phyloP scores from a whole-genome alignment of 345 rosid species.

The Raphanus raphanistrum region DNA sequence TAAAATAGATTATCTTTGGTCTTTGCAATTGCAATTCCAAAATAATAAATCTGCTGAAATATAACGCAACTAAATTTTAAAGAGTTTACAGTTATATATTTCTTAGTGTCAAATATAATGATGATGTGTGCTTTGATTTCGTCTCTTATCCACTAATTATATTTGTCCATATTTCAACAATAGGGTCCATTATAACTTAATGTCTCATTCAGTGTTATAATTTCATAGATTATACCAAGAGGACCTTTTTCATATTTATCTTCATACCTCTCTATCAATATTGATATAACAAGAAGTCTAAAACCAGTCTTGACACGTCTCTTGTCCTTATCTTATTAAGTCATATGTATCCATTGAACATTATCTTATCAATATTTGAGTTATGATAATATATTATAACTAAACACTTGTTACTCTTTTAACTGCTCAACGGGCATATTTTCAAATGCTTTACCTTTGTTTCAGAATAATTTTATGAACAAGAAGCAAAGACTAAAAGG shows the following conservation, averaged over 20 bases:
- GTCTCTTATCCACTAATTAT: conserved; percentile 21
- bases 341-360: conserved; percentile 3
- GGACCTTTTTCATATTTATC: conserved; percentile 26
- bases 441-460: background rate
- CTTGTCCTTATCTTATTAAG: conserved; percentile 13
- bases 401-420: background rate
- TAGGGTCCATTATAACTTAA: conserved; percentile 35
- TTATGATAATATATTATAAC: background rate
- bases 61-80: background rate
- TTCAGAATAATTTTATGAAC: conserved; percentile 10
- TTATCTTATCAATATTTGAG: background rate
- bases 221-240: background rate
- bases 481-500: conserved; percentile 12
- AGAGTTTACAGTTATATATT: background rate
- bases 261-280: conserved; percentile 25
- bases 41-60: background rate
- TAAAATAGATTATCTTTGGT: background rate
- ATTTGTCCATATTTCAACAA: conserved; percentile 24
- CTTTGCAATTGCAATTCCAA: background rate
- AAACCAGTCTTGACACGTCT: conserved; percentile 27
- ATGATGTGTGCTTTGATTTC: conserved; percentile 13
- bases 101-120: conserved; percentile 1
- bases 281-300: conserved; percentile 15
- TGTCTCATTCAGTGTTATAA: conserved; percentile 35
- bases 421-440: background rate